Evolutionary conservation across 208 protist species (phyloP).

Genomic region (Porcisia deanei): DNA sequence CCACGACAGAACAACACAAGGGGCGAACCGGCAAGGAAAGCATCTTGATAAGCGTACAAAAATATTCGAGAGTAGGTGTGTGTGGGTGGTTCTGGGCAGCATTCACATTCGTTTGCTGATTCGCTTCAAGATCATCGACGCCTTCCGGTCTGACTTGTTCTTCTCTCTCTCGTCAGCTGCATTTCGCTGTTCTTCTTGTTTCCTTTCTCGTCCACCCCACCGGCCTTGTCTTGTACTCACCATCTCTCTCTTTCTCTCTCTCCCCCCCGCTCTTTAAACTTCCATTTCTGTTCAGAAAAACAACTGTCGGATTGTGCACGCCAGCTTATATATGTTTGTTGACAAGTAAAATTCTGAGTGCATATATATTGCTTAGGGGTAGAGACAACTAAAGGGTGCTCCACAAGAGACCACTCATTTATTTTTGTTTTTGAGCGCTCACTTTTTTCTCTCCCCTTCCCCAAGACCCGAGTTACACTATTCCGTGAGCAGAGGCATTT

Average conservation of each 20-base stretch:
- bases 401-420: background rate
- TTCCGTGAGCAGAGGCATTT: background rate
- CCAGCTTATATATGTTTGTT: too few relatives aligned
- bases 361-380: too few relatives aligned
- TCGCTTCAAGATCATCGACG: background rate
- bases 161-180: background rate
- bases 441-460: background rate
- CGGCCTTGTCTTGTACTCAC: too few relatives aligned
- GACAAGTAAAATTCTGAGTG: too few relatives aligned
- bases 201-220: too few relatives aligned
- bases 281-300: too few relatives aligned
- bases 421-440: background rate
- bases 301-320: too few relatives aligned
- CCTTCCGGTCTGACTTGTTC: background rate
- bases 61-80: background rate
- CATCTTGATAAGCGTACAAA: background rate
- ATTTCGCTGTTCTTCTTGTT: background rate
- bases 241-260: too few relatives aligned
- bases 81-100: background rate
- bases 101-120: background rate
- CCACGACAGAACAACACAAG: too few relatives aligned
- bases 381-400: background rate
- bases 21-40: too few relatives aligned
- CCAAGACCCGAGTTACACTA: background rate
- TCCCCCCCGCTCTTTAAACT: too few relatives aligned